Base-by-base conservation (phyloP, 2,329 filamentous ascomycete genomes). In the Colletotrichum tabaci region DNA sequence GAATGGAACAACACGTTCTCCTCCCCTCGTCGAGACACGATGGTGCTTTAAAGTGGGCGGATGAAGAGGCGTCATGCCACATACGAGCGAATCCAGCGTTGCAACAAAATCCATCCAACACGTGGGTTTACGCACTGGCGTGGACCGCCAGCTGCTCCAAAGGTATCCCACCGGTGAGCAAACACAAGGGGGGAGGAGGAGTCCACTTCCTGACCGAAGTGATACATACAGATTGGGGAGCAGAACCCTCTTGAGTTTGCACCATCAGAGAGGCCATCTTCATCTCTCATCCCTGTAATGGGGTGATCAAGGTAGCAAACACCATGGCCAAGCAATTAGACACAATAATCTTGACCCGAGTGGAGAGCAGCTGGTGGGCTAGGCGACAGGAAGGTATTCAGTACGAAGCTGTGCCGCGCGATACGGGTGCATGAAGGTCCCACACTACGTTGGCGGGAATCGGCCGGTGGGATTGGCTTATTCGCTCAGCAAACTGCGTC, bases 181-280 rank as follows among this genome's bases (percentile, higher is more conserved):
- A 61, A 38, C 26, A 49, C n/a, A 16, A 10, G 10, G 18, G 13
- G 21, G 16, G 10, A 15, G 10, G 18, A 0, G 16, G n/a, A 40
- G 35, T 67, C 56, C 67, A 67, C 63, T 67, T 61, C 56, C 23
- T 67, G 47, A 56, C 67, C 63, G 42, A 71, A 12, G 21, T 50
- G n/a, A 53, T 21, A 21, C 15, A 6, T 18, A 18, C 30, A 53
- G 4, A n/a, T 35, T 15, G 26, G 38, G 3, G 16, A 3, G 16
- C 1, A n/a, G 63, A 56, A 23, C 6, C 12, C 30, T 35, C 18
- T 13, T 30, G 21, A 44, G 42, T 49, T 4, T 56, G 21, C 35
- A 42, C 10, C 30, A 16, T 38, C 26, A 13, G 30, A 18, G n/a
- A 6, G 40, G 26, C 9, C n/a, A 21, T 9, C 21, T 46, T 52